Percentiles rank a stretch among this genome's conserved stretches.
Conservation (phyloP, 495 filamentous ascomycete species). For the Penicillium canariense region DNA sequence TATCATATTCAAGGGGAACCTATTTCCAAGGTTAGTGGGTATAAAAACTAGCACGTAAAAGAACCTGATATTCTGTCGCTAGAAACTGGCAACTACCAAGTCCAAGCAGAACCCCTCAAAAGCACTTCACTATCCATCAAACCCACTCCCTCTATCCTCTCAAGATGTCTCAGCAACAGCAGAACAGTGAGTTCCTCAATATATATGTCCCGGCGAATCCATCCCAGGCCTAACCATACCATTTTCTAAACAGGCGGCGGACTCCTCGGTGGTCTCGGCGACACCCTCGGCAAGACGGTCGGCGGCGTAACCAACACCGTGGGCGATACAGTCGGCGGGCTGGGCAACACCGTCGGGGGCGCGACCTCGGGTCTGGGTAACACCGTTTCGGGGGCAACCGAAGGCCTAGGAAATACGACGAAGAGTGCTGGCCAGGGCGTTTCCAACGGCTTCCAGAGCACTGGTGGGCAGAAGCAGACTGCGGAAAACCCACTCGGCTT, state of each 20-base stretch:
- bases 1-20: conserved; percentile 24
- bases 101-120: too few relatives aligned
- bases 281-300: conserved; percentile 39
- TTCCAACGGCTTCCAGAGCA: conserved; percentile 10
- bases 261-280: conserved; percentile 33
- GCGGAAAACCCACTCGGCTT: conserved; percentile 27
- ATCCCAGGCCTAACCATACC: background rate
- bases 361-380: conserved; percentile 32
- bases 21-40: conserved; percentile 4
- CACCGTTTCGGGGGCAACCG: conserved; percentile 31
- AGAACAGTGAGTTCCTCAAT: conserved; percentile 11
- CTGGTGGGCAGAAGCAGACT: conserved; percentile 24
- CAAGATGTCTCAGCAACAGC: conserved; percentile 17
- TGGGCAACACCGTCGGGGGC: conserved; percentile 37
- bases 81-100: too few relatives aligned
- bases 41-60: background rate
- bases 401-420: conserved; percentile 37
- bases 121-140: background rate
- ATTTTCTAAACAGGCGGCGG: conserved; percentile 12
- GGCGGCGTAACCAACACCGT: conserved; percentile 35
- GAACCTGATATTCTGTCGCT: too few relatives aligned
- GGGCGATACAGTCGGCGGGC: conserved; percentile 31
- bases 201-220: background rate
- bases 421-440: conserved; percentile 22
- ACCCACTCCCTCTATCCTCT: background rate